Evolutionary conservation across 139 green algal species (phyloP).

Genomic region (Coccomyxa sp.): DNA sequence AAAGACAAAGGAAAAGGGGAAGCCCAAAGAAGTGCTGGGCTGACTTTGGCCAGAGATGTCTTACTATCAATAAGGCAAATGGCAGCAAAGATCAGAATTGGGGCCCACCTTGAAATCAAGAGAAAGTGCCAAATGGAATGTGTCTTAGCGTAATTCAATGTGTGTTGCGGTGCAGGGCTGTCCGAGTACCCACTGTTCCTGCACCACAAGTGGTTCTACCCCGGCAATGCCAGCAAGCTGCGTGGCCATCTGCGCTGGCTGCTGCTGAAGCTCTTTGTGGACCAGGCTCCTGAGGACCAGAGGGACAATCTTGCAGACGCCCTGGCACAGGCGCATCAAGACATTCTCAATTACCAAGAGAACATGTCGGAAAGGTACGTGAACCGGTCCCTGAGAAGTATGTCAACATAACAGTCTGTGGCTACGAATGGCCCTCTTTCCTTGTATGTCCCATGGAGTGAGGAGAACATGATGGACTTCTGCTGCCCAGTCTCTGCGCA

Average conservation of each 20-base stretch:
- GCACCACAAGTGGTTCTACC: constrained; percentile 55
- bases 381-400: neutral
- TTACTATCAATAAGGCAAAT: too few relatives aligned
- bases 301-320: neutral
- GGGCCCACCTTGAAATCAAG: too few relatives aligned
- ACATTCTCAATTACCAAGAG: constrained; percentile 19
- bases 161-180: constrained; percentile 6
- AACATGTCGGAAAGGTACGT: too few relatives aligned
- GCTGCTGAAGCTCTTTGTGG: constrained; percentile 42
- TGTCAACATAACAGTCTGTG: neutral
- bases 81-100: too few relatives aligned
- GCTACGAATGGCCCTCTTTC: neutral
- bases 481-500: too few relatives aligned
- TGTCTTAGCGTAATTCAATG: too few relatives aligned
- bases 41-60: too few relatives aligned
- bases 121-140: too few relatives aligned
- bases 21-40: too few relatives aligned
- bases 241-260: constrained; percentile 37
- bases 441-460: too few relatives aligned
- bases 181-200: constrained; percentile 35
- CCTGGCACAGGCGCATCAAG: neutral
- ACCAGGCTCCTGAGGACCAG: constrained; percentile 8
- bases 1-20: too few relatives aligned
- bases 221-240: constrained; percentile 45
- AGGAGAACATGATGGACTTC: too few relatives aligned